phyloP scores from a whole-genome alignment of 2,329 filamentous ascomycete species.

The Diaporthe nobilis region DNA sequence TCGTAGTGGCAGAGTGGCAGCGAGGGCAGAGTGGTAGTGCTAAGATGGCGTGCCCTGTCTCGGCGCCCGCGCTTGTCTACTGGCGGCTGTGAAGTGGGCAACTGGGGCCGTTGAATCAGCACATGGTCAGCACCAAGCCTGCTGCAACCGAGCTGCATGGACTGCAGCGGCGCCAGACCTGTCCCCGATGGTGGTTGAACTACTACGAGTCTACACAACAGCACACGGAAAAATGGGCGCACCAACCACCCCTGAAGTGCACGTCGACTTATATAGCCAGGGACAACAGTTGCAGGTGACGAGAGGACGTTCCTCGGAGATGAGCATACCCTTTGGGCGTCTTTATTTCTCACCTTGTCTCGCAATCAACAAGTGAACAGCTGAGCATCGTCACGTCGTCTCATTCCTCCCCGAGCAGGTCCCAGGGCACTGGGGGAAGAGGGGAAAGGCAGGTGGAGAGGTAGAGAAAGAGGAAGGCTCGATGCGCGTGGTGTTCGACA shows the following conservation, averaged over 20 bases:
- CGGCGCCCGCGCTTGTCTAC: slow-evolving; percentile 4
- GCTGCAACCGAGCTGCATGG: neutral
- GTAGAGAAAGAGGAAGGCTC: neutral
- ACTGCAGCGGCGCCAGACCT: neutral
- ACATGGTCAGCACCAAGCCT: slow-evolving; percentile 5
- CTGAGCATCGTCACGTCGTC: neutral
- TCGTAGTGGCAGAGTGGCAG: neutral
- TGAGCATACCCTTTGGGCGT: slow-evolving; percentile 12
- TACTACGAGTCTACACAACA: neutral
- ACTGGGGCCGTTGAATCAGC: slow-evolving; percentile 6
- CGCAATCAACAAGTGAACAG: neutral
- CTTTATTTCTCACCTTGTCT: neutral
- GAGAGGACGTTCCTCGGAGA: neutral
- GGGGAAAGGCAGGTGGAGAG: neutral
- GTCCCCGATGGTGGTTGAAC: neutral
- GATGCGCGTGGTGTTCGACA: too few species aligned
- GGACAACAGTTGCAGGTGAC: neutral
- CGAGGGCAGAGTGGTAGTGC: neutral
- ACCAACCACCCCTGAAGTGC: neutral
- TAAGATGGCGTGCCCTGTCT: slow-evolving; percentile 14
- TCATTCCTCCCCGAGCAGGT: neutral
- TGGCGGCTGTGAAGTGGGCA: neutral
- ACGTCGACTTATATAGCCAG: neutral
- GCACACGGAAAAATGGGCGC: neutral
- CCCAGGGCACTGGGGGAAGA: too few species aligned